These are phyloP conservation scores for Diversispora epigaea DNA, from an alignment of 192 early-diverging fungal species.

Conservation along the genomic window DNA sequence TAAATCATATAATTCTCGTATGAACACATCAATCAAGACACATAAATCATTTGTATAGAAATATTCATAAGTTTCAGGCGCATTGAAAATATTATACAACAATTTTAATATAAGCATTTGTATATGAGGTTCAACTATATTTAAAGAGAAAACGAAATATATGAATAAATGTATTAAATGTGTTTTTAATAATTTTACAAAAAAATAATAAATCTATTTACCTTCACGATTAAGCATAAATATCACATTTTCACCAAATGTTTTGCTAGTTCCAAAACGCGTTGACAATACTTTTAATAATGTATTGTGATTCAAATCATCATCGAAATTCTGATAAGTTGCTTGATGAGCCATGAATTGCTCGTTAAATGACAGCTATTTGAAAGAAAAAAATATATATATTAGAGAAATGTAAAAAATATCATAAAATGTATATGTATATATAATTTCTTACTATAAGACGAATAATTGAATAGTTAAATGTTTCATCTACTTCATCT, in stretches of 20 bases:
- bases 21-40: conserved; percentile 82
- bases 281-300: conserved; percentile 50
- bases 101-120: conserved; percentile 68
- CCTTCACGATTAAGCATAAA: conserved; percentile 91
- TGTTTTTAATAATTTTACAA: background rate
- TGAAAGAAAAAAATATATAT: background rate
- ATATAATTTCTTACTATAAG: conserved; percentile 42
- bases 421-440: too few species aligned
- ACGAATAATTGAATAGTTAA: conserved; percentile 56
- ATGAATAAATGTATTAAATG: background rate
- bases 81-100: conserved; percentile 68
- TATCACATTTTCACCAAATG: conserved; percentile 85
- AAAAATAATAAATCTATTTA: conserved; percentile 28
- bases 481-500: conserved; percentile 51
- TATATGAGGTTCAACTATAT: conserved; percentile 51
- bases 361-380: conserved; percentile 60
- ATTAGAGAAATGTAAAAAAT: background rate
- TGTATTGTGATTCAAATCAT: conserved; percentile 47
- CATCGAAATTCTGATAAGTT: conserved; percentile 30
- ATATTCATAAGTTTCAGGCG: conserved; percentile 58
- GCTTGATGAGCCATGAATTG: conserved; percentile 59
- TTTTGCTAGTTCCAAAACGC: conserved; percentile 65
- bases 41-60: conserved; percentile 93
- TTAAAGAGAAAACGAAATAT: background rate
- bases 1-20: conserved; percentile 79